Conservation (phyloP, 352 stramenopile genomes). For the Globisporangium radiosum region DNA sequence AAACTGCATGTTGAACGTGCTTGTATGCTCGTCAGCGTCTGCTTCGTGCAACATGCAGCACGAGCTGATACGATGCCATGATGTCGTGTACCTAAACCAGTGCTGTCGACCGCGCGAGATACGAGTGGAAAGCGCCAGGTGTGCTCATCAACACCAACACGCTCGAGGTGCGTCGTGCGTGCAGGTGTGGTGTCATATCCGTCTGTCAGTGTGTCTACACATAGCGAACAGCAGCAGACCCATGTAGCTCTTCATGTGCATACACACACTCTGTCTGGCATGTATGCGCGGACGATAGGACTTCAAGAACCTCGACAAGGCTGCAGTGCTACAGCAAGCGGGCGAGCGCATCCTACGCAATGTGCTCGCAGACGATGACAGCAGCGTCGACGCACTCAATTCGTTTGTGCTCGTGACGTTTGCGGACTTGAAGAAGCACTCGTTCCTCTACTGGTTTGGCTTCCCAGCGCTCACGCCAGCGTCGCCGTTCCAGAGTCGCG, state of each 20-base stretch:
- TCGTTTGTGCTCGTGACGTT: constrained; percentile 88
- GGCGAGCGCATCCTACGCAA: constrained; percentile 31
- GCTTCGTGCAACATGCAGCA: no score
- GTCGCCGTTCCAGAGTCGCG: constrained; percentile 25
- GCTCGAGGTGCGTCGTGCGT: constrained; percentile 44
- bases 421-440: constrained; percentile 91
- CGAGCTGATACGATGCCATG: neutral
- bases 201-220: neutral
- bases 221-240: neutral
- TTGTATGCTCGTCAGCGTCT: no score
- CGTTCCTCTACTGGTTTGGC: constrained; percentile 92
- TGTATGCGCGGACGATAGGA: constrained; percentile 23
- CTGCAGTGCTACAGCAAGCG: constrained; percentile 42
- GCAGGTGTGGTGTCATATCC: no score
- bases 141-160: constrained; percentile 83
- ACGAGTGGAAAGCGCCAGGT: constrained; percentile 73
- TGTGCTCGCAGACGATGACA: constrained; percentile 14
- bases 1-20: no score
- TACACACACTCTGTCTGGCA: neutral
- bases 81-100: constrained; percentile 5
- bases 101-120: constrained; percentile 43
- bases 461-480: constrained; percentile 76
- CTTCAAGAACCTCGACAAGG: constrained; percentile 85
- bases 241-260: neutral
- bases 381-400: constrained; percentile 54